phyloP scores from a whole-genome alignment of 352 stramenopile genomes.

The Peronospora belbahrii region DNA sequence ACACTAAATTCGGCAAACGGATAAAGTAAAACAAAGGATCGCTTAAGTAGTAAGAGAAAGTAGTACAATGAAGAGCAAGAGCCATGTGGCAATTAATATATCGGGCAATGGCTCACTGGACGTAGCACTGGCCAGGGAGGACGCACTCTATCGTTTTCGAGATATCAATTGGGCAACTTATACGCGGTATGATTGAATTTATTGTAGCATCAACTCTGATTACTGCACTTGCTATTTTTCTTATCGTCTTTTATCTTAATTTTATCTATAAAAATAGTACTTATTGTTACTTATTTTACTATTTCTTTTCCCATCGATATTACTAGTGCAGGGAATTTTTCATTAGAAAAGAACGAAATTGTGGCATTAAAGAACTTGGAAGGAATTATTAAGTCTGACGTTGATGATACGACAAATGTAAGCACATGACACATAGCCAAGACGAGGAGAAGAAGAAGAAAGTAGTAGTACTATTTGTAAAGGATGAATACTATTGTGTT shows the following conservation, averaged over 20 bases:
- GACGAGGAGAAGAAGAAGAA: no score
- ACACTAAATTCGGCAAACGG: not conserved
- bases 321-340: slow-evolving; percentile 64
- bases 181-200: slow-evolving; percentile 44
- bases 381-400: slow-evolving; percentile 56
- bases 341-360: slow-evolving; percentile 82
- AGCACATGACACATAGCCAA: no score
- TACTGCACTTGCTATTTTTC: no score
- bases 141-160: slow-evolving; percentile 80
- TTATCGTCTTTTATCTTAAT: no score
- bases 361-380: slow-evolving; percentile 78
- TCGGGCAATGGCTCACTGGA: slow-evolving; percentile 48
- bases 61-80: slow-evolving; percentile 43
- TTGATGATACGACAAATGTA: slow-evolving; percentile 46
- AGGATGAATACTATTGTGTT: no score
- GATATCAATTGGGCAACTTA: slow-evolving; percentile 88
- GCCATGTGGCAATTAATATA: slow-evolving; percentile 69
- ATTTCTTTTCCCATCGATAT: not conserved
- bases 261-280: no score
- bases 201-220: no score
- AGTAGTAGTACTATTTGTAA: no score
- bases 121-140: slow-evolving; percentile 64
- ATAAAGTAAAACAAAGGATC: no score
- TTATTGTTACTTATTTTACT: not conserved
- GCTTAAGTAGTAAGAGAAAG: slow-evolving; percentile 13